Base-by-base conservation (phyloP, 2,329 filamentous ascomycete genomes). In the Fusarium miscanthi region DNA sequence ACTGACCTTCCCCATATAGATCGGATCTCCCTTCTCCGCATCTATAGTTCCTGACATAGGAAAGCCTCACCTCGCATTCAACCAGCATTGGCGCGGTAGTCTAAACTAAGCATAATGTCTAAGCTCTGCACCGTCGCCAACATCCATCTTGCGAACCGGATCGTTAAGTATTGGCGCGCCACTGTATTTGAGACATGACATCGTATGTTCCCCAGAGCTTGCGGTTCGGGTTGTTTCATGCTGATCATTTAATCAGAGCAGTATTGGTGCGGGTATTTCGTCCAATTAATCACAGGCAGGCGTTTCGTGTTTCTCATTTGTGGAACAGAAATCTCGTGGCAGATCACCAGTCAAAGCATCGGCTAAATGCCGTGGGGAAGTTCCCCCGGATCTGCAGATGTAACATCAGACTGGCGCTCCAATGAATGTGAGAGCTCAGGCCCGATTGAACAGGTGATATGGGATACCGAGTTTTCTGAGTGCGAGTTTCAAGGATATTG, bases 341-440 rank as follows among this genome's bases (percentile, higher is more conserved):
- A 30, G 23, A 57, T 59, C 45, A 6, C 37, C 69, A 48, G 51
- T 48, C 41, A 43, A 42, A 52, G 38, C 40, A 62, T 33, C 42
- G 61, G 41, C 35, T 56, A 46, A 63, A 57, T 14, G 13, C 27
- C 23, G 21, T 45, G 30, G 49, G 31, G 56, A 33, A 19, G 60
- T 46, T 17, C 19, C 64, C 43, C 65, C 60, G 40, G 69, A 70
- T 72, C 59, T 70, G 46, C 56, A 66, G 35, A 70, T 66, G 70
- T 25, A 66, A 73, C 70, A 58, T 61, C 1, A 48, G 35, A 12
- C 11, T 73, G 13, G 65, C 69, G 52, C 38, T 41, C 70, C 70
- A 72, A 73, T 73, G n/a, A 51, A 1, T 54, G 21, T 23, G 2
- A 7, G 30, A 16, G n/a, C 27, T 42, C 16, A 11, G 37, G 10